Percentiles rank a stretch among this genome's conserved stretches.
Evolutionary conservation across 148 eudicot genomes (phyloP).

Genomic region (Chenopodium suecicum): DNA sequence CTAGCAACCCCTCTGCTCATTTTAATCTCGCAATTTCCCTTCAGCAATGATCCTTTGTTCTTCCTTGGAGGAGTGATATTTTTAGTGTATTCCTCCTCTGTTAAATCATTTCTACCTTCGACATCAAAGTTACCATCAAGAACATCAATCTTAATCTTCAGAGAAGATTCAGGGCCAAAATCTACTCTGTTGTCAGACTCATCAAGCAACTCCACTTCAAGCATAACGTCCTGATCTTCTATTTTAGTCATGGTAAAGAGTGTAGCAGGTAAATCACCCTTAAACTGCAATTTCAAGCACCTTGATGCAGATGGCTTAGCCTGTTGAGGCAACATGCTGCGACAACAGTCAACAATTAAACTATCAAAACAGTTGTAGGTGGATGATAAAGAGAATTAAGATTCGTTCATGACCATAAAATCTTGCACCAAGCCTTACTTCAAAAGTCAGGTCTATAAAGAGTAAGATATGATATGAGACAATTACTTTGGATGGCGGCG

Average conservation of each 20-base stretch:
- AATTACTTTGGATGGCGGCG: neutral
- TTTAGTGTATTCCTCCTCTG: constrained; percentile 36
- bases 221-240: constrained; percentile 16
- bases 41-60: constrained; percentile 44
- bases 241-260: constrained; percentile 12
- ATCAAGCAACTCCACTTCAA: constrained; percentile 13
- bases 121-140: constrained; percentile 57
- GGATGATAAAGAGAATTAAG: neutral
- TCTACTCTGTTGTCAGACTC: constrained; percentile 13
- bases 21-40: constrained; percentile 32
- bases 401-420: no score
- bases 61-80: constrained; percentile 40
- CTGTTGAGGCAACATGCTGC: constrained; percentile 15
- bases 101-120: constrained; percentile 40
- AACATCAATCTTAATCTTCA: constrained; percentile 42
- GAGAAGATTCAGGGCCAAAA: constrained; percentile 27
- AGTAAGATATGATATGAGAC: neutral
- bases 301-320: neutral
- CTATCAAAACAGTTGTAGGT: neutral
- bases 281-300: constrained; percentile 3
- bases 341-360: neutral
- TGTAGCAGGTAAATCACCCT: constrained; percentile 12
- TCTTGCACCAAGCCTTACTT: neutral
- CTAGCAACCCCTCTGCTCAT: constrained; percentile 43
- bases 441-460: no score